Evolutionary conservation across 257 asterid genomes (phyloP), one percentile per base, ranked within the genome.

Genomic region (Gardenia jasminoides): DNA sequence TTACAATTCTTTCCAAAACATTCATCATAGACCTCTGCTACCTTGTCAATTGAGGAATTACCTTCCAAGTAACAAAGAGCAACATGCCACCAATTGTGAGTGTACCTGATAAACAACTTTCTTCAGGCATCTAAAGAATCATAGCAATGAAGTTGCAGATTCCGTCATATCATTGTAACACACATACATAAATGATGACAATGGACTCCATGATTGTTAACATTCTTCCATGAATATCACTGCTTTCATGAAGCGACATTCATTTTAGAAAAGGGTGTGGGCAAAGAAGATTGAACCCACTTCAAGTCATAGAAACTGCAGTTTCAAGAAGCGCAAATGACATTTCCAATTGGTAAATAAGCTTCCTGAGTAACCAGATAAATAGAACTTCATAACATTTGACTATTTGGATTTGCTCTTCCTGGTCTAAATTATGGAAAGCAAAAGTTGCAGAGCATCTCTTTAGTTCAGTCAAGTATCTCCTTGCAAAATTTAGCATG

Each of bases 11-110:
- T 91, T 90, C 94, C 95, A 89, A 64, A 95, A 82, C 73, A 78
- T n/a, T 79, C 76, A 72, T 93, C 98, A 81, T 95, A 95, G 62
- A 92, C 81, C 19, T 95, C 92, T 76, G 83, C 76, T 47, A 92
- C 92, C 88, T 89, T 92, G 59, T 80, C 83, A 83, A 91, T 84
- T 31, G 94, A 86, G 43, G 94, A 93, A 76, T 87, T 85, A 61
- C 92, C 97, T 91, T 95, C 99, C 90, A 93, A 85, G 85, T 89
- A 92, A 84, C 98, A 95, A 31, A 95, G 88, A 44, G 98, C 97
- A 78, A 95, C 96, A 72, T 95, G 99, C 99, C 98, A 95, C 99
- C 99, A 95, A 85, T 95, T 95, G 86, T 95, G 98, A 61, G 98
- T 95, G 80, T 84, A 88, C 97, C 98, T 95, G 87, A 80, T 77